Percentiles rank a stretch among this genome's conserved stretches.
Conservation (phyloP, 1,139 yeast species). For the Kazachstania sp. region DNA sequence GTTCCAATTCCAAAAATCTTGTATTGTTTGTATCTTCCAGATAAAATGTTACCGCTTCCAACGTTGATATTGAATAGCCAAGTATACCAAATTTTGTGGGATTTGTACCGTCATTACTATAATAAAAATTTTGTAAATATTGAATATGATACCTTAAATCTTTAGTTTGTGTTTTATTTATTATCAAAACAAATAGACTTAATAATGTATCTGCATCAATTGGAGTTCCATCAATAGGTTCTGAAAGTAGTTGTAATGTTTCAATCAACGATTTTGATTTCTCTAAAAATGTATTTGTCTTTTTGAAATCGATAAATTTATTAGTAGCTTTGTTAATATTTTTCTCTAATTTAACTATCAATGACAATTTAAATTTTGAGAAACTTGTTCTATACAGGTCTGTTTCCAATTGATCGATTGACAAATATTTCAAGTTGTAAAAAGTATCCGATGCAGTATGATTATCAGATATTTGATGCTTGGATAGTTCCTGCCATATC, state of each 20-base stretch:
- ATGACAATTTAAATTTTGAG: slow-evolving; percentile 32
- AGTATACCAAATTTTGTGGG: slow-evolving; percentile 40
- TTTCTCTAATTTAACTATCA: slow-evolving; percentile 35
- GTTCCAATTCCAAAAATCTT: slow-evolving; percentile 5
- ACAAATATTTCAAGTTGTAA: slow-evolving; percentile 40
- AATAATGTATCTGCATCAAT: slow-evolving; percentile 80
- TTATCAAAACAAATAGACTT: slow-evolving; percentile 62
- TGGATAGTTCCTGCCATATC: slow-evolving; percentile 36
- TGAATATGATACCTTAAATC: slow-evolving; percentile 55
- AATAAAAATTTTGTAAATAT: slow-evolving; percentile 57
- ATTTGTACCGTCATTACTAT: slow-evolving; percentile 32
- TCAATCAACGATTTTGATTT: slow-evolving; percentile 48
- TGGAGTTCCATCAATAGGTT: slow-evolving; percentile 13
- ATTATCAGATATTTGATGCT: slow-evolving; percentile 8
- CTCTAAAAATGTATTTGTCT: slow-evolving; percentile 42
- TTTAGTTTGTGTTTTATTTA: slow-evolving; percentile 53
- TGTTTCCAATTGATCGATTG: slow-evolving; percentile 65
- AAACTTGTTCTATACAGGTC: slow-evolving; percentile 34
- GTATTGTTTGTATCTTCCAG: slow-evolving; percentile 14
- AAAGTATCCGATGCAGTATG: slow-evolving; percentile 13
- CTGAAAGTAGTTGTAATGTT: slow-evolving; percentile 47
- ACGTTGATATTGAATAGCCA: slow-evolving; percentile 64
- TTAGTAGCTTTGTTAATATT: slow-evolving; percentile 46
- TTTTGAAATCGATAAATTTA: slow-evolving; percentile 45
- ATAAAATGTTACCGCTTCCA: slow-evolving; percentile 74